A percentile compares a stretch with the other conserved stretches of the same genome.
phyloP scores from a whole-genome alignment of 179 eudicot species.

The Carnegiea gigantea region DNA sequence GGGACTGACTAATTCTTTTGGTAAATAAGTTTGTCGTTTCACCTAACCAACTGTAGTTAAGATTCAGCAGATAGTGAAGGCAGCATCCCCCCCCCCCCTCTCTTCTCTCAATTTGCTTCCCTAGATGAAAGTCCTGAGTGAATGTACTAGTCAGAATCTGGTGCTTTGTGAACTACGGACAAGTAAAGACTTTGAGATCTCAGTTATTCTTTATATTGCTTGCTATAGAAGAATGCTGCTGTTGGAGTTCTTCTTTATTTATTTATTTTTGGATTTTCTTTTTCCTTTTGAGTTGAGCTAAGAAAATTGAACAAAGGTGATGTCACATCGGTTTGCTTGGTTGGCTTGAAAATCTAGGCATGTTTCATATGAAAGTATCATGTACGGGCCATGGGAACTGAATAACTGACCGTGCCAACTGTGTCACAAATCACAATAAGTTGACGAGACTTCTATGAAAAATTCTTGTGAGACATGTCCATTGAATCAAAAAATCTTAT shows the following conservation, averaged over 20 bases:
- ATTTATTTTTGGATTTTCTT: neutral
- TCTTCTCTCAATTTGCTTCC: neutral
- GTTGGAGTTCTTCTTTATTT: too few relatives aligned
- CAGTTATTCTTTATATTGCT: neutral
- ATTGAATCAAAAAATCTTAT: too few relatives aligned
- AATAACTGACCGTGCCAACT: too few relatives aligned
- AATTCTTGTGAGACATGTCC: too few relatives aligned
- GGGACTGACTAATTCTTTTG: conserved; percentile 29
- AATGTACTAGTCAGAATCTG: neutral
- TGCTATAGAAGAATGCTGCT: neutral
- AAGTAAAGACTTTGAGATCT: neutral
- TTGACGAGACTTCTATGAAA: too few relatives aligned
- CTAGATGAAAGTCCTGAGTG: conserved; percentile 4
- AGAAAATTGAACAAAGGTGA: neutral
- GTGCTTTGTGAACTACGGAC: neutral
- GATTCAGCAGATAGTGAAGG: conserved; percentile 16
- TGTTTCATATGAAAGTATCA: neutral
- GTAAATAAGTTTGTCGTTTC: conserved; percentile 21
- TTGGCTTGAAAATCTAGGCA: neutral
- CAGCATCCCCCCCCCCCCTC: neutral
- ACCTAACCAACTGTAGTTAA: conserved; percentile 34
- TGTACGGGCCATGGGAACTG: too few relatives aligned
- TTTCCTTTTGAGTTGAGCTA: neutral
- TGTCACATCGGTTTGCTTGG: neutral
- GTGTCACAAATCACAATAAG: too few relatives aligned